Evolutionary conservation across 192 early-diverging fungal genomes (phyloP).

Genomic region (Piromyces sp.): DNA sequence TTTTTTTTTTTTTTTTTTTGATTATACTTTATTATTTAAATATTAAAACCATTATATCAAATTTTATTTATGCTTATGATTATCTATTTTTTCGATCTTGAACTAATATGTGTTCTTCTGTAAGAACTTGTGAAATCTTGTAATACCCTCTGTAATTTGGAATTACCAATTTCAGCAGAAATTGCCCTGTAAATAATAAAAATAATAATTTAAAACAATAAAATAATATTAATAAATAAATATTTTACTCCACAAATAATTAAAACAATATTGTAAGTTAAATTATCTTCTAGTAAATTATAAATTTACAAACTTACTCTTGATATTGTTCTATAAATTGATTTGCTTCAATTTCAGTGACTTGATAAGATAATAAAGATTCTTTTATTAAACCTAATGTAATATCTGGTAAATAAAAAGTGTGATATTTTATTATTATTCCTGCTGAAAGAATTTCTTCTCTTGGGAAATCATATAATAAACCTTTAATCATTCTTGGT

Average conservation of each 20-base stretch:
- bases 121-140: neutral
- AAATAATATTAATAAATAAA: no score
- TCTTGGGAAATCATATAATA: neutral
- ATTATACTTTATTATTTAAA: no score
- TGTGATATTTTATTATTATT: neutral
- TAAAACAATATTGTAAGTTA: no score
- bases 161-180: neutral
- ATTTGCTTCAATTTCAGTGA: neutral
- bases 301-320: neutral
- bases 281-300: no score
- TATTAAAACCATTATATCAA: no score
- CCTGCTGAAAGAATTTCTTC: neutral
- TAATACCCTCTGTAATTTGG: neutral
- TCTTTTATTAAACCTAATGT: neutral
- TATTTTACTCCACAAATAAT: no score
- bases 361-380: neutral
- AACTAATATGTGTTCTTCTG: neutral
- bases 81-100: neutral
- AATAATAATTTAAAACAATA: no score
- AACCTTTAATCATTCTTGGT: neutral
- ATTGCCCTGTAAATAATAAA: no score
- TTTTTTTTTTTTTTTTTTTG: no score
- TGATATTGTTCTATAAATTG: neutral
- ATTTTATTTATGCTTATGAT: neutral
- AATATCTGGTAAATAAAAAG: neutral